Base-by-base conservation (phyloP, 1,284 basidiomycete species). In the Rhodotorula sp. region DNA sequence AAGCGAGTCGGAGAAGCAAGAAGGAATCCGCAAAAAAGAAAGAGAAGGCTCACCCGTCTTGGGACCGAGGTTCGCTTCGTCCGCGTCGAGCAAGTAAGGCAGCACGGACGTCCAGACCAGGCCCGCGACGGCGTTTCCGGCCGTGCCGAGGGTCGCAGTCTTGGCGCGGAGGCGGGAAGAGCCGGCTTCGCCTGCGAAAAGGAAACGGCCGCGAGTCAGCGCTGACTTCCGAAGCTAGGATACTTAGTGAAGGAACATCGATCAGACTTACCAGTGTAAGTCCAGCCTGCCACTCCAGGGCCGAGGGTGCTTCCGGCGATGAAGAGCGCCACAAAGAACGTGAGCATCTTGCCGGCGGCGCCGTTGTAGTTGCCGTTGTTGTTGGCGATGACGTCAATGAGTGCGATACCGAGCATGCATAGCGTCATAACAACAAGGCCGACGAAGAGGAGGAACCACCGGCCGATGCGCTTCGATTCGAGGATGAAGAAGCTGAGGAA, bases 401-500 rank as follows among this genome's bases (percentile, higher is more conserved):
- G 46, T 17, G 55, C 72, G 46, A 66, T 55, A 12, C 22, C 33
- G 26, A 60, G 49, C 76, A 77, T 77, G 66, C 62, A 74, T 20
- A 63, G 33, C 22, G 75, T 72, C 66, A 77, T 68, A 4, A 57
- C 60, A 56, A 57, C 17, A 20, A 77, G 55, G 48, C 73, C 75
- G 20, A 48, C 58, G 33, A 75, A 70, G n/a, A 76, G 56, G 8
- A 76, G 57, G 3, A 29, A 10, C 60, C 67, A 76, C 3, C 74
- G 66, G 4, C 56, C 56, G 37, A 58, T 14, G 29, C 29, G 22
- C 42, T 67, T 70, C 45, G 53, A 67, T 57, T 75, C 72, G 30
- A 77, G 68, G 20, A 75, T 8, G 56, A 77, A 77, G 70, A 72
- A 77, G n/a, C 60, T 33, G 30, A 49, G n/a, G 46, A 76, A 64